Percentiles rank a stretch among this genome's conserved stretches.
These are phyloP conservation scores for Coniochaeta prunicola DNA, from an alignment of 2,329 filamentous ascomycete species.

Conservation along the genomic window DNA sequence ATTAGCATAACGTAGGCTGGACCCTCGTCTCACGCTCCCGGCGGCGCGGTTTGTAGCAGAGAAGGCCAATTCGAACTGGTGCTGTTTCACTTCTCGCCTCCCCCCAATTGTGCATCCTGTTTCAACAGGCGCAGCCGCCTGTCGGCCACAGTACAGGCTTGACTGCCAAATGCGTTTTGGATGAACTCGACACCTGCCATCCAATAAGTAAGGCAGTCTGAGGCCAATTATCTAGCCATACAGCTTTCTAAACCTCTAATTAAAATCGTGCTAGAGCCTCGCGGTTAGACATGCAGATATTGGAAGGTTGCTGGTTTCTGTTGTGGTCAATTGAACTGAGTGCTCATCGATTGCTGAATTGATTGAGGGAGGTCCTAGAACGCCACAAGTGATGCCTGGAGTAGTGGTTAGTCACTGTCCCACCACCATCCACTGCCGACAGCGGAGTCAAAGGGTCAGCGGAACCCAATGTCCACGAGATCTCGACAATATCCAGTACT, in stretches of 20 bases:
- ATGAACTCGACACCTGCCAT: background rate
- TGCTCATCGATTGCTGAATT: background rate
- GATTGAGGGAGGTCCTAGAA: background rate
- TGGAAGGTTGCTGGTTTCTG: background rate
- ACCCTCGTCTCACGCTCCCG: background rate
- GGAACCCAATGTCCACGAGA: background rate
- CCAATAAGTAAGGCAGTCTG: background rate
- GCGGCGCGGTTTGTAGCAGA: background rate
- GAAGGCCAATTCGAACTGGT: background rate
- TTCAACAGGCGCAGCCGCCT: background rate
- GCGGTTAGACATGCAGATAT: no score
- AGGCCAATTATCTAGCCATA: background rate
- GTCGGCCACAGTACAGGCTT: background rate
- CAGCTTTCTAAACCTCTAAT: background rate
- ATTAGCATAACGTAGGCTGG: background rate
- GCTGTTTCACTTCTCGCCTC: background rate
- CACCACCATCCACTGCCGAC: background rate
- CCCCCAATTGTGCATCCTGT: background rate
- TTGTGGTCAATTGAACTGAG: background rate
- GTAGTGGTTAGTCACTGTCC: background rate
- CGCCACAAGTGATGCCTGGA: background rate
- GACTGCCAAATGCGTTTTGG: background rate
- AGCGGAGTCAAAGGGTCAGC: background rate
- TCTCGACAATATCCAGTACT: background rate
- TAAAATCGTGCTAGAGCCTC: no score